These are phyloP conservation scores for Zygosaccharomyces sapae DNA, from an alignment of 1,139 yeast species.

Conservation along the genomic window DNA sequence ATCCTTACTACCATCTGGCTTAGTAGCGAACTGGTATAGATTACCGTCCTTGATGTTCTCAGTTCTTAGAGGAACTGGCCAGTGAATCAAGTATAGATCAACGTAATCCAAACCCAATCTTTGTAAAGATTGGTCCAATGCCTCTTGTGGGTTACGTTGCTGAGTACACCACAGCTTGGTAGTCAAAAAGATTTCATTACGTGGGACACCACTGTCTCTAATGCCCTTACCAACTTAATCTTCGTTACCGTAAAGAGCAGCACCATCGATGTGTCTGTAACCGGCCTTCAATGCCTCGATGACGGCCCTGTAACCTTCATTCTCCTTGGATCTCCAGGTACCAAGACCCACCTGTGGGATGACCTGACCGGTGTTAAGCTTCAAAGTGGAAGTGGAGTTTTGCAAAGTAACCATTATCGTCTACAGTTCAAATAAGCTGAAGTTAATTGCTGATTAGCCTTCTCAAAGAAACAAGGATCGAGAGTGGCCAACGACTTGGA, in stretches of 20 bases:
- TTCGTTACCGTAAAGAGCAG: constrained; percentile 65
- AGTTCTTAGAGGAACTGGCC: constrained; percentile 66
- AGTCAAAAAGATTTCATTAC: constrained; percentile 70
- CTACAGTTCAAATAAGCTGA: not conserved
- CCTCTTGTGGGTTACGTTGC: constrained; percentile 56
- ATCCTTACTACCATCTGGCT: constrained; percentile 43
- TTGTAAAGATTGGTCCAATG: constrained; percentile 58
- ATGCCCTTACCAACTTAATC: constrained; percentile 64
- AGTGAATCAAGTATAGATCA: constrained; percentile 79
- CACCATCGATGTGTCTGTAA: constrained; percentile 77
- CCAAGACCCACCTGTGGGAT: constrained; percentile 76
- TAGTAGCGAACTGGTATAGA: constrained; percentile 39
- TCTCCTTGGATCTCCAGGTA: constrained; percentile 67
- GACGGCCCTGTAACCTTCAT: constrained; percentile 60
- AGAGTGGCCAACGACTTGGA: no score
- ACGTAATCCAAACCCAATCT: constrained; percentile 74
- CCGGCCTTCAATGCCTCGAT: constrained; percentile 63
- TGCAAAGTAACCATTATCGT: constrained; percentile 14
- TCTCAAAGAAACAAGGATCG: no score
- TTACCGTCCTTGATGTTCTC: constrained; percentile 41
- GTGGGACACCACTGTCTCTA: constrained; percentile 60
- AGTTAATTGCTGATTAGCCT: no score
- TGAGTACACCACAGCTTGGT: constrained; percentile 75
- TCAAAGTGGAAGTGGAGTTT: constrained; percentile 36
- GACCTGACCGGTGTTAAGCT: constrained; percentile 56